Base-by-base conservation (phyloP, 192 early-diverging fungal genomes). In the Coemansia sp. region DNA sequence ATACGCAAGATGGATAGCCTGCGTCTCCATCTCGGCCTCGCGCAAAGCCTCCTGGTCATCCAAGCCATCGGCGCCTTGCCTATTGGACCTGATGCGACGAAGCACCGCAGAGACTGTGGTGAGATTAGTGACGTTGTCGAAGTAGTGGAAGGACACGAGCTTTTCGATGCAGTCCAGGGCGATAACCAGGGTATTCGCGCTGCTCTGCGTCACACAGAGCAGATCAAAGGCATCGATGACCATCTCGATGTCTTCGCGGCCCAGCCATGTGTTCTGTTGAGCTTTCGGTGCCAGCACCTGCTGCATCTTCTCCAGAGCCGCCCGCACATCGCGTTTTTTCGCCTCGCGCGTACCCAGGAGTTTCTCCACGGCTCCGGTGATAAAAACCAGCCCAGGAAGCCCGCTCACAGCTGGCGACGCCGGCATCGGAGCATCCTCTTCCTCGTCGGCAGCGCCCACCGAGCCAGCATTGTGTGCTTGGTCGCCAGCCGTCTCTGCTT, bases 131-230 rank as follows among this genome's bases (percentile, higher is more conserved):
- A 67, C 53, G 62, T 82, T 77, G 25, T 77, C 82, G 36, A 87
- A 74, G 64, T 85, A 85, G 48, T 85, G 83, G 62, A 86, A 88
- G 11, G 86, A 85, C 20, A 89, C 84, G 24, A 88, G 84, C 72
- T 91, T 91, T 53, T 91, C 92, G 8, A 94, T 76, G 69, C 91
- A 92, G 61, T 94, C 93, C 36, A 94, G 74, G 0, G 90, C 87
- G 19, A 88, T 84, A 5, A 82, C 85, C 46, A 87, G 81, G 10
- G 92, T 73, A 16, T 68, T 69, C 1, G 84, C 30, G 14, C 27
- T 72, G 61, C 79, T 81, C n/a, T 85, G 79, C 52, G 89, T 84
- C 36, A 83, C 83, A 69, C 91, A 92, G 7, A 89, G 87, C 23
- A 90, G 55, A 60, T 88, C 82, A 54, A 94, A 77, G 18, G 93